These are phyloP conservation scores for Hyphopichia fennica DNA, from an alignment of 1,139 yeast genomes.

Conservation along the genomic window DNA sequence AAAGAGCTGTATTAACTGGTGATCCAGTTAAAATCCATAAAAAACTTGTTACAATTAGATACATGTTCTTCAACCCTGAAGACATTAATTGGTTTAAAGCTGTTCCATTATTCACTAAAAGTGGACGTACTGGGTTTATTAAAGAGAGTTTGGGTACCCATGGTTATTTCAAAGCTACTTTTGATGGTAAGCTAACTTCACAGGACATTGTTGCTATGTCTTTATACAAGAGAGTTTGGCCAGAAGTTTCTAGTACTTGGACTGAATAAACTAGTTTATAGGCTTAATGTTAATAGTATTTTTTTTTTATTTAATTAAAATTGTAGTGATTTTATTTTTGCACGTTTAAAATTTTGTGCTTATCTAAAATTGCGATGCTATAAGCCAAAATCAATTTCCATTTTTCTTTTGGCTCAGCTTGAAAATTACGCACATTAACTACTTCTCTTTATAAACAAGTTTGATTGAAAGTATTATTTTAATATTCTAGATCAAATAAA, in stretches of 20 bases:
- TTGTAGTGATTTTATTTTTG: no score
- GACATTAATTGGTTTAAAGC: constrained; percentile 91
- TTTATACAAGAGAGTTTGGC: constrained; percentile 92
- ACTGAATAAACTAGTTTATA: constrained; percentile 19
- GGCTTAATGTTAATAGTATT: background rate
- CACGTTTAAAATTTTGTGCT: no score
- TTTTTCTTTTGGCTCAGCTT: no score
- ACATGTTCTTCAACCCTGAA: constrained; percentile 93
- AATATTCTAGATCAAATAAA: no score
- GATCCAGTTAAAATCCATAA: constrained; percentile 95
- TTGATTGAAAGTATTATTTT: no score
- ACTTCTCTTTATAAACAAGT: no score
- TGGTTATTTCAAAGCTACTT: constrained; percentile 95
- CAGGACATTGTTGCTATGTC: constrained; percentile 97
- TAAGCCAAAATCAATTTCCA: no score
- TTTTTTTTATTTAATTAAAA: no score
- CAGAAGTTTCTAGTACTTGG: constrained; percentile 46
- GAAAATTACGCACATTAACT: no score
- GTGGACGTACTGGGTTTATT: constrained; percentile 91
- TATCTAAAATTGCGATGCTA: no score
- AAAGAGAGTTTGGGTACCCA: constrained; percentile 97
- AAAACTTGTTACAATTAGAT: constrained; percentile 85
- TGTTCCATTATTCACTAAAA: constrained; percentile 87
- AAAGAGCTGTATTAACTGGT: constrained; percentile 88
- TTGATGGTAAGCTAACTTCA: constrained; percentile 86